Conservation (phyloP, 768 basidiomycete species). For the Suillus discolor region DNA sequence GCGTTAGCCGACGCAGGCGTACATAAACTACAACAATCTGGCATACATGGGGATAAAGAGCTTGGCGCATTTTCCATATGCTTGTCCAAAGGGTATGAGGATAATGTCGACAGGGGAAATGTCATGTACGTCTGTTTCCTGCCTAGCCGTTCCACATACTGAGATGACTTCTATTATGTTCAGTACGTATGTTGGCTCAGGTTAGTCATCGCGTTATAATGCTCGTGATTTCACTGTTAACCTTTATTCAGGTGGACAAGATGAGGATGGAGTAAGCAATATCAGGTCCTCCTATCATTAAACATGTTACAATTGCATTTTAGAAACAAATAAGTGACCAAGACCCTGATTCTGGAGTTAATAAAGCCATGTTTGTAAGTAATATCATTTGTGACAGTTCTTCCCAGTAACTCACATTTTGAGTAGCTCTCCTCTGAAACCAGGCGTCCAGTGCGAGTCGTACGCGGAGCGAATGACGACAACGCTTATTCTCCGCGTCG, state of each 20-base stretch:
- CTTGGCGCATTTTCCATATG: slow-evolving; percentile 44
- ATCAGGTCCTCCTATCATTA: background rate
- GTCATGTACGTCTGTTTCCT: slow-evolving; percentile 32
- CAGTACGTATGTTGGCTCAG: slow-evolving; percentile 39
- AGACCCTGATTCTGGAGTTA: slow-evolving; percentile 22
- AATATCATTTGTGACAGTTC: background rate
- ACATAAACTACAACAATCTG: slow-evolving; percentile 37
- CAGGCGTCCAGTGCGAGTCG: slow-evolving; percentile 38
- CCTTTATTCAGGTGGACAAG: slow-evolving; percentile 26
- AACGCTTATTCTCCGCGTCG: slow-evolving; percentile 21
- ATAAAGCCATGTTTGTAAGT: slow-evolving; percentile 25
- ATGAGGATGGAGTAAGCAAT: slow-evolving; percentile 14
- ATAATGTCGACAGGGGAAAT: slow-evolving; percentile 41
- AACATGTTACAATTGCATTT: slow-evolving; percentile 1
- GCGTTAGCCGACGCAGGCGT: slow-evolving; percentile 31
- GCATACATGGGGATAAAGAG: slow-evolving; percentile 39
- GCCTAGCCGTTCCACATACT: background rate
- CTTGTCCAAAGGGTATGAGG: slow-evolving; percentile 43
- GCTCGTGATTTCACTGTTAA: background rate
- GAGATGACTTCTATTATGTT: slow-evolving; percentile 8
- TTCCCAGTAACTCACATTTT: slow-evolving; percentile 4
- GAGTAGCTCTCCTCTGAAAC: slow-evolving; percentile 32
- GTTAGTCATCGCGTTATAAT: slow-evolving; percentile 11
- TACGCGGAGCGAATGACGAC: slow-evolving; percentile 31
- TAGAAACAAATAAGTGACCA: slow-evolving; percentile 28